Evolutionary conservation across 2,329 filamentous ascomycete genomes (phyloP), one percentile per base, ranked within the genome.

Genomic region (Cadophora luteo-olivacea): DNA sequence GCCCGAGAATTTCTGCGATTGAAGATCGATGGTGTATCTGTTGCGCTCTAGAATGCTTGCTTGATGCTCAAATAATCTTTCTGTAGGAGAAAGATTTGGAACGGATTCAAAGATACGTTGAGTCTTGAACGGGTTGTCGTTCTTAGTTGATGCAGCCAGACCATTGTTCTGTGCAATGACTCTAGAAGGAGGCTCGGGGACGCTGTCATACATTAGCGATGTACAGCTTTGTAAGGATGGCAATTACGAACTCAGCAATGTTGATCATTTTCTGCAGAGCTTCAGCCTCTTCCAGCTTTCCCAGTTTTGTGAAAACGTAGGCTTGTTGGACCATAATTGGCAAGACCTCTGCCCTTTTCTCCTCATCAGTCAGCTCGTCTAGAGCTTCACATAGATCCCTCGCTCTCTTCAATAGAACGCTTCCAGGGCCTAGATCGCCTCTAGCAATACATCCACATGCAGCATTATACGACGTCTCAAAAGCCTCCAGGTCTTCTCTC

Each of bases 391-490:
- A 96, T 24, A 95, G 82, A 72, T 89, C 86, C 73, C 85, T 86
- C 2, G 93, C 89, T 65, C 90, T 85, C 79, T 90, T 91, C 69
- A 96, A 81, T 67, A 94, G 82, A 29, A 90, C 82, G 25, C 88
- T 84, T 1, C 88, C 92, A 72, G 88, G 86, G 4, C 81, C 84
- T 48, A 92, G 82, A 73, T 92, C 89, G 8, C 89, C 90, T 58
- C 87, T 84, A 16, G 91, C 91, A 74, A 96, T 89, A 77, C 87
- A 88, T 24, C 85, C 85, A 78, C 92, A 95, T 9, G 92, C 92
- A 29, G 88, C 86, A 78, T 97, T 97, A 81, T 92, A 97, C 12
- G 91, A 90, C 32, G 91, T 90, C 81, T 96, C 93, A 74, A 96
- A 96, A 1, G 90, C 87, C 70, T 94, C 91, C 32, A 91, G 80